phyloP scores from a whole-genome alignment of 495 filamentous ascomycete genomes.

The Talaromyces liani region DNA sequence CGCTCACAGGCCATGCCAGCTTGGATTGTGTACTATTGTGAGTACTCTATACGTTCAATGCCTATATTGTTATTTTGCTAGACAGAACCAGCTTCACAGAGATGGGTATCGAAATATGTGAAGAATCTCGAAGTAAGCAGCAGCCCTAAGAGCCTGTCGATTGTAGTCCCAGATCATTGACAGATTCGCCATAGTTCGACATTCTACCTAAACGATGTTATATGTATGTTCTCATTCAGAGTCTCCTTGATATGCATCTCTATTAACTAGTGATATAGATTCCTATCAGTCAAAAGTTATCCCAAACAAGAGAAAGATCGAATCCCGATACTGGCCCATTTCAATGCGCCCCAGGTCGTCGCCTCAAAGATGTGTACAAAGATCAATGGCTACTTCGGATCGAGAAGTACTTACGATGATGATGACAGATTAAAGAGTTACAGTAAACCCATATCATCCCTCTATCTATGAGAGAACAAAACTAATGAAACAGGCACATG shows the following conservation, averaged over 20 bases:
- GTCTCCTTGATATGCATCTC: not conserved
- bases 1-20: not conserved
- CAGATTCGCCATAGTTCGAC: not conserved
- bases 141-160: not conserved
- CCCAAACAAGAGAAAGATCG: constrained; percentile 13
- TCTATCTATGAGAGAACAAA: not conserved
- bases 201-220: constrained; percentile 2
- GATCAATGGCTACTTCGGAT: constrained; percentile 10
- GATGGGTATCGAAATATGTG: not conserved
- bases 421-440: constrained; percentile 2
- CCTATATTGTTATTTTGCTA: not conserved
- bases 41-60: not conserved
- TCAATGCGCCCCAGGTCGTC: not conserved
- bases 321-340: constrained; percentile 16
- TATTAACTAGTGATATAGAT: not conserved
- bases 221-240: not conserved
- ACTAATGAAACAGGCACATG: constrained; percentile 4
- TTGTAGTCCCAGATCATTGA: not conserved
- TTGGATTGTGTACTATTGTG: not conserved
- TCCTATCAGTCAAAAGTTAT: constrained; percentile 12
- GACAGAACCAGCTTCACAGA: not conserved
- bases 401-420: not conserved
- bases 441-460: not conserved
- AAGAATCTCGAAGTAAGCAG: not conserved
- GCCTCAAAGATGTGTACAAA: constrained; percentile 12